Conservation (phyloP, 2,329 filamentous ascomycete genomes). For the Cladophialophora immunda region DNA sequence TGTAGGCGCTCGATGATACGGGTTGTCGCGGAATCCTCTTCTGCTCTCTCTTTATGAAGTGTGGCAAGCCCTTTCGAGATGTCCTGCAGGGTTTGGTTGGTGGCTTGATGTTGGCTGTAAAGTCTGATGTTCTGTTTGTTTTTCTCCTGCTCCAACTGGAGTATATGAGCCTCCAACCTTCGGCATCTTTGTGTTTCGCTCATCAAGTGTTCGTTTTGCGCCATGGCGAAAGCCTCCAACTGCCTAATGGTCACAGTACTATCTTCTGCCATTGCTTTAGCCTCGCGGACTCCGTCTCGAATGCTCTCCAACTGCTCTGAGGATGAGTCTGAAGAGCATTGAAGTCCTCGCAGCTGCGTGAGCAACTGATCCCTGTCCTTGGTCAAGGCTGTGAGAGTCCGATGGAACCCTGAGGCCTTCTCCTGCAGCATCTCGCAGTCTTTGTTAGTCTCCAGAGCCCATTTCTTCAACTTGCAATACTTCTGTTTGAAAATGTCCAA, state of each 20-base stretch:
- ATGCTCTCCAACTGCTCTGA: conserved; percentile 20
- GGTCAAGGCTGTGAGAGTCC: conserved; percentile 7
- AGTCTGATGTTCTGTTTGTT: conserved; percentile 17
- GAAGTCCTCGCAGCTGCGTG: conserved; percentile 18
- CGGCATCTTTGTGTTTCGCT: conserved; percentile 29
- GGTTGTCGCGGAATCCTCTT: not conserved
- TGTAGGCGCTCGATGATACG: conserved; percentile 7
- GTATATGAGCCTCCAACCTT: conserved; percentile 33
- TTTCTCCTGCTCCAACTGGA: conserved; percentile 26
- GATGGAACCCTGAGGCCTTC: conserved; percentile 20
- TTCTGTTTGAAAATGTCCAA: conserved; percentile 32
- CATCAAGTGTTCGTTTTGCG: conserved; percentile 20
- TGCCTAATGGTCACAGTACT: conserved; percentile 1
- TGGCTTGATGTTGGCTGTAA: conserved; percentile 4
- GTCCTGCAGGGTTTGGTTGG: conserved; percentile 9
- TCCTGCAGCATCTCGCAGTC: conserved; percentile 33
- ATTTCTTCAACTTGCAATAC: conserved; percentile 38
- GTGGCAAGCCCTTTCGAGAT: conserved; percentile 7
- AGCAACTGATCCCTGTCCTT: conserved; percentile 29
- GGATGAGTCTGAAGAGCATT: not conserved
- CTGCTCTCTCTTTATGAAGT: not conserved
- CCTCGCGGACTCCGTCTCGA: conserved; percentile 17
- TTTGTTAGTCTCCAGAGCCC: conserved; percentile 36
- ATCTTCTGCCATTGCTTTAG: conserved; percentile 16
- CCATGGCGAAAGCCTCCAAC: conserved; percentile 14